Evolutionary conservation across 2,329 filamentous ascomycete genomes (phyloP).

Genomic region (Neopestalotiopsis rosae): DNA sequence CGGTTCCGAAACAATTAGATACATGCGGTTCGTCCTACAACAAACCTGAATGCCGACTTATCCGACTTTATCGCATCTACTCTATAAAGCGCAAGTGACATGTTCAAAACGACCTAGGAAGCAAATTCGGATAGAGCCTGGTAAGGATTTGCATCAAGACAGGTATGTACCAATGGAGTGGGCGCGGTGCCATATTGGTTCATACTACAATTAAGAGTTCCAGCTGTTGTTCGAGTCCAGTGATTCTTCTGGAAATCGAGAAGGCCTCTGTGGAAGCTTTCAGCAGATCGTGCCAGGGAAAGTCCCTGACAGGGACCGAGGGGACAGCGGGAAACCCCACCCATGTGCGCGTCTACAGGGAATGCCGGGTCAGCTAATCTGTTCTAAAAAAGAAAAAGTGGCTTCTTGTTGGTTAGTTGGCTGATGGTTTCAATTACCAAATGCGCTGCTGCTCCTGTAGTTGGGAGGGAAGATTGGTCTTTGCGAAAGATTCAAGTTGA

Average conservation of each 20-base stretch:
- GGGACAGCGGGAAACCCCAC: neutral
- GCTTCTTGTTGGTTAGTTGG: neutral
- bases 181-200: neutral
- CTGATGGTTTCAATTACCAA: too few relatives aligned
- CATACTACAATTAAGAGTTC: neutral
- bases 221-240: neutral
- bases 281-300: neutral
- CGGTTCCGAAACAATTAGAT: neutral
- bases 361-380: neutral
- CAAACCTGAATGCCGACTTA: neutral
- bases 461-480: too few relatives aligned
- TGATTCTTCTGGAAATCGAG: neutral
- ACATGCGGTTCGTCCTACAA: neutral
- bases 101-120: too few relatives aligned
- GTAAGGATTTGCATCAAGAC: too few relatives aligned
- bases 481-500: too few relatives aligned
- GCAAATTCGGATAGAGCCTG: too few relatives aligned
- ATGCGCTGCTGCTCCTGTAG: too few relatives aligned
- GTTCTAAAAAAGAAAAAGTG: constrained; percentile 2
- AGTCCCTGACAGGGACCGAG: neutral
- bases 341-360: neutral
- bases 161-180: too few relatives aligned
- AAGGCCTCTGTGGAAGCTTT: neutral
- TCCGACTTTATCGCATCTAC: neutral
- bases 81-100: too few relatives aligned